These are phyloP conservation scores for Acanthamoeba royreba DNA, from an alignment of 208 protist genomes.

Conservation along the genomic window DNA sequence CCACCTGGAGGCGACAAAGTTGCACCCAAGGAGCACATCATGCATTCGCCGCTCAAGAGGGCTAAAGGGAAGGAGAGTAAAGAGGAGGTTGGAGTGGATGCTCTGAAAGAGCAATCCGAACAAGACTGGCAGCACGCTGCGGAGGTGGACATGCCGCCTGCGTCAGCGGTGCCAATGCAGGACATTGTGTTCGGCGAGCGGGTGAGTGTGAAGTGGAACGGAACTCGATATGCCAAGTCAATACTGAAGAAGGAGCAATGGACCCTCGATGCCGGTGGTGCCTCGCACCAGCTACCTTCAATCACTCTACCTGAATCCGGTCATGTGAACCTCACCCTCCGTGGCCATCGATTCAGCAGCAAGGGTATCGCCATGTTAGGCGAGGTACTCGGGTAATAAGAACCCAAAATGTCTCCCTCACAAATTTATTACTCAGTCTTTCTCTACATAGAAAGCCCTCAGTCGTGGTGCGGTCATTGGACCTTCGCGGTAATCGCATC, in stretches of 20 bases:
- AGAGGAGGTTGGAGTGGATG: no score
- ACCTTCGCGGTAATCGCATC: neutral
- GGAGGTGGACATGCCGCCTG: neutral
- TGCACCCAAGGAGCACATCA: neutral
- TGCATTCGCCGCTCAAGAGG: neutral
- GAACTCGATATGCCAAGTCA: neutral
- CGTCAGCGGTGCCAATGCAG: neutral
- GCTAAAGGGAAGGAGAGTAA: no score
- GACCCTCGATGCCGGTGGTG: neutral
- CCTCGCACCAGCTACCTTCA: no score
- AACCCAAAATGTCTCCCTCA: neutral
- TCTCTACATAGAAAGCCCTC: neutral
- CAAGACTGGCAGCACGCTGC: neutral
- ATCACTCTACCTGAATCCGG: neutral
- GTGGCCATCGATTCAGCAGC: neutral
- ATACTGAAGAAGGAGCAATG: neutral
- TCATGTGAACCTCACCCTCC: neutral
- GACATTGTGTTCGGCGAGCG: neutral
- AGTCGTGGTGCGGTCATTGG: neutral
- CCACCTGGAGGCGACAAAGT: neutral
- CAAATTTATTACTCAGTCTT: neutral
- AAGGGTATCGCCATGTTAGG: neutral
- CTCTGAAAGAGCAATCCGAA: no score
- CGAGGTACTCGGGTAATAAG: neutral
- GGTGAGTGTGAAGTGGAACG: slow-evolving; percentile 17